Base-by-base conservation (phyloP, 345 rosid genomes). In the Gossypium stocksii region DNA sequence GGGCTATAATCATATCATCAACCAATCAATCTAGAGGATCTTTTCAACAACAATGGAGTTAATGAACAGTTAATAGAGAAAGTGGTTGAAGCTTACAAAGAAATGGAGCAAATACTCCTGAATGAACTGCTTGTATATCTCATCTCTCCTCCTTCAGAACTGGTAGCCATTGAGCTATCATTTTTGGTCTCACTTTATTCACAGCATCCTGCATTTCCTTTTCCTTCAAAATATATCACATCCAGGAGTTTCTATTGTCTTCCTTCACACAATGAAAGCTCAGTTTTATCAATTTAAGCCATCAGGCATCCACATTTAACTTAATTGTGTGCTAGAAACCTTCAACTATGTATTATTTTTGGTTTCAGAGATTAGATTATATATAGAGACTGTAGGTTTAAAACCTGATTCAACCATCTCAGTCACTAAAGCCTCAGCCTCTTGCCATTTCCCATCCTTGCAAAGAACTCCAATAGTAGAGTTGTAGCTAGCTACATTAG, bases 401-500 rank as follows among this genome's bases (percentile, higher is more conserved):
- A 88, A 74, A 70, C 94, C 90, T 4, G 72, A 78, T 70, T 63
- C 75, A 14, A 73, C 76, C 97, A 90, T 87, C 86, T 87, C 79
- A 64, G 83, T 81, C 67, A 84, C 73, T 54, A 89, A 85, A 68
- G 66, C 74, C 71, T 86, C 91, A 17, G 91, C 97, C 71, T 89
- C 92, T 75, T 87, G 79, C 76, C 86, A 74, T 76, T 89, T 90
- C 62, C 82, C 78, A 52, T 88, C 93, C 81, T 85, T 90, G 84
- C 90, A 87, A 74, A 91, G 86, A 78, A 80, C 84, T 67, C 83
- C 81, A 56, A 90, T 85, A 56, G 84, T 81, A 8, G 82, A 84
- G 70, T 83, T 79, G 76, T 82, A 90, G 85, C 93, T 89, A 71
- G 91, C 88, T 23, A 87, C 70, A 79, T 89, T 90, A 12, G 97